Base-by-base conservation (phyloP, 768 basidiomycete genomes). In the Boletus tomentosulus region DNA sequence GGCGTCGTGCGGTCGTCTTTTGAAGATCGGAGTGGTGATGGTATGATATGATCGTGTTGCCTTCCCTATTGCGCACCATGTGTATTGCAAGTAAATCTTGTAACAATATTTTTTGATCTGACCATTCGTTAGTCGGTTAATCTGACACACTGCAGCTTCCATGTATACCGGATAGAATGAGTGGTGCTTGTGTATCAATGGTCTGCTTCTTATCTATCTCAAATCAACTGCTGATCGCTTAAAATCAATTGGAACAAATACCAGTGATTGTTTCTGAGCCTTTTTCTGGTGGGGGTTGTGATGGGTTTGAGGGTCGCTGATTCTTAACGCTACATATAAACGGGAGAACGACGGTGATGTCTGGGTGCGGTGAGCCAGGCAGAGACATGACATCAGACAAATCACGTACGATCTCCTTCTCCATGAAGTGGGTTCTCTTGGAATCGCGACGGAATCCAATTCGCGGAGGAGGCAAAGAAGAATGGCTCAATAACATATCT, bases 401-500 rank as follows among this genome's bases (percentile, higher is more conserved):
- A 51, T 41, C 28, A 65, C 76, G 52, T 47, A 77, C 76, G 76
- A 51, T 77, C 76, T 46, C 70, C 73, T 42, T 58, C 9, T 3
- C 51, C 61, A 3, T 35, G 46, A 1, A 53, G 56, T 13, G 63
- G 55, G 27, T 69, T 57, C 52, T 76, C 76, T 53, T 76, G 74
- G 48, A 73, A 77, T 33, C 75, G 71, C 0, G 74, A 72, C 2
- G 76, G 74, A 46, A 75, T 76, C 67, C 73, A 71, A 50, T 75
- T 74, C 22, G 73, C 52, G 0, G 76, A 76, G 0, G 73, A 76
- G 15, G 74, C 71, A 50, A 74, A 77, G 62, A 74, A 77, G 57
- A 77, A 76, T 0, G 76, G 74, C 50, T 77, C 74, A 25, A 76
- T 68, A 49, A 71, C 59, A 47, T 71, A 77, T 41, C 76, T 77